phyloP scores from a whole-genome alignment of 2,329 filamentous ascomycete species.

The Pestalotiopsis sp. region DNA sequence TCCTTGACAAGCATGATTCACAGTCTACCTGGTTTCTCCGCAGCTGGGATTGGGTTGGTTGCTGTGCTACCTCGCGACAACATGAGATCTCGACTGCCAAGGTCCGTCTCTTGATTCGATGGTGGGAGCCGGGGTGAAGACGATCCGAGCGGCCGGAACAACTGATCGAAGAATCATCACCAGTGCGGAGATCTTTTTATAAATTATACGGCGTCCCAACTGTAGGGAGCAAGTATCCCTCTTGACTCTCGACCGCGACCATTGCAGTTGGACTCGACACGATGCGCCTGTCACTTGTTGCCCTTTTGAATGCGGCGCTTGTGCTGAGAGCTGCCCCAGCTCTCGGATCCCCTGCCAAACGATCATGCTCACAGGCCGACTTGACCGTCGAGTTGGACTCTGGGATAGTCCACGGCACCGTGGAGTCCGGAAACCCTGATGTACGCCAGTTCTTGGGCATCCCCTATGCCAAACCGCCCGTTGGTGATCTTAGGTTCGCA shows the following conservation, averaged over 20 bases:
- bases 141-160: constrained; percentile 2
- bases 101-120: neutral
- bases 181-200: neutral
- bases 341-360: neutral
- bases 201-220: neutral
- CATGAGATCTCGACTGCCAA: neutral
- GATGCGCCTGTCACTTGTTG: constrained; percentile 4
- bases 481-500: constrained; percentile 50
- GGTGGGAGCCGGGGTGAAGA: neutral
- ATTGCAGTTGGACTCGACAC: neutral
- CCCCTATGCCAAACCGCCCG: constrained; percentile 59
- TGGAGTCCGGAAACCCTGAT: constrained; percentile 20
- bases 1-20: constrained; percentile 2
- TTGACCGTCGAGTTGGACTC: constrained; percentile 25
- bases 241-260: neutral
- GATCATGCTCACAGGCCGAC: constrained; percentile 9
- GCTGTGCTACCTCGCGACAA: neutral
- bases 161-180: neutral
- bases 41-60: neutral
- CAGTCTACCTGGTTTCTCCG: neutral
- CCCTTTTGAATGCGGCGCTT: neutral
- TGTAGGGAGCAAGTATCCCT: neutral
- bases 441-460: constrained; percentile 40
- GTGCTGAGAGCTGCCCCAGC: neutral
- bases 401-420: constrained; percentile 25